Evolutionary conservation across 192 early-diverging fungal species (phyloP).

Genomic region (Pilaira anomala): DNA sequence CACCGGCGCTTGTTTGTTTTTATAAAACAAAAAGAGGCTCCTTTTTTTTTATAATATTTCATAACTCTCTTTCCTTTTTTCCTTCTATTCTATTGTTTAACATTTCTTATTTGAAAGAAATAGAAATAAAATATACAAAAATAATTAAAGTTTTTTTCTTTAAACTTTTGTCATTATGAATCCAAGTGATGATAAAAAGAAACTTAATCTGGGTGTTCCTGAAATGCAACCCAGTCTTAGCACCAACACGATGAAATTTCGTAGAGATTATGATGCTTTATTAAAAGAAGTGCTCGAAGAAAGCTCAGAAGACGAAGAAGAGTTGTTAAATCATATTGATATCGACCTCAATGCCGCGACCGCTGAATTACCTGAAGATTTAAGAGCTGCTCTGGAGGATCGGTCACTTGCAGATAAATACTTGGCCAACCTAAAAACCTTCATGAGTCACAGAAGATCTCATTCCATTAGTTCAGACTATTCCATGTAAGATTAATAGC

Average conservation of each 20-base stretch:
- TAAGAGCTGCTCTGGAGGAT: constrained; percentile 48
- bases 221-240: constrained; percentile 25
- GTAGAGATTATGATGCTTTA: constrained; percentile 46
- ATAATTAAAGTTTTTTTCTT: too few species aligned
- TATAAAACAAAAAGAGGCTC: too few species aligned
- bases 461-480: constrained; percentile 37
- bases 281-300: constrained; percentile 53
- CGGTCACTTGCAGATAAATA: constrained; percentile 40
- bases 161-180: too few species aligned
- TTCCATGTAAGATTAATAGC: constrained; percentile 22
- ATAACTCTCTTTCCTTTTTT: too few species aligned
- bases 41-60: too few species aligned
- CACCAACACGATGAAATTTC: constrained; percentile 28
- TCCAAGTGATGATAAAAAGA: too few species aligned
- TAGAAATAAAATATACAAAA: too few species aligned
- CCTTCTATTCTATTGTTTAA: too few species aligned
- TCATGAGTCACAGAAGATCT: constrained; percentile 37
- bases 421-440: constrained; percentile 37
- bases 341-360: constrained; percentile 38
- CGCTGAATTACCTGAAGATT: constrained; percentile 43
- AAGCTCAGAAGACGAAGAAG: constrained; percentile 46
- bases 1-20: too few species aligned
- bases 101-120: too few species aligned
- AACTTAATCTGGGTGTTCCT: too few species aligned
- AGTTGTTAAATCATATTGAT: constrained; percentile 24